Evolutionary conservation across 768 basidiomycete genomes (phyloP), one percentile per base, ranked within the genome.

Genomic region (Naganishia kalamii): DNA sequence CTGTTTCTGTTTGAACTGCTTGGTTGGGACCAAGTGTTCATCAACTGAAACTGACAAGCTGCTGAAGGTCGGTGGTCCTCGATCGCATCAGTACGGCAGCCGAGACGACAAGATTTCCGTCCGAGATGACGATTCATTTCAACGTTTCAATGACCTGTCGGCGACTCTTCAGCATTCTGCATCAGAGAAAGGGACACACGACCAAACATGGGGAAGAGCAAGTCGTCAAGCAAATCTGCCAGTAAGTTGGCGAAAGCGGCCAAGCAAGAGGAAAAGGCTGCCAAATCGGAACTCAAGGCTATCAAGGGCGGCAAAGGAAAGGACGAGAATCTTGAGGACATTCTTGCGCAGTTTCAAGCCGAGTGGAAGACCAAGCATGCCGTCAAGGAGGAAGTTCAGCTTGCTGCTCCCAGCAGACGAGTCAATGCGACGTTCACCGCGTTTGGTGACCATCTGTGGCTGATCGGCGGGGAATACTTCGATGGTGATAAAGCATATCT

Each of bases 331-430:
- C 81, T 94, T 5, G 89, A 94, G 72, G 84, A 82, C 2, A 90
- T 93, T 65, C 82, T 93, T 33, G 90, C 89, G 71, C 84, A 85
- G 82, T 74, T 74, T 52, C 61, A 72, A 72, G 82, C 84, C 75
- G 88, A 92, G 76, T 91, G 89, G 89, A 89, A 92, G 72, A 83
- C 83, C 68, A 63, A 57, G 35, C 88, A 91, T 72, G 85, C 82
- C 2, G 88, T 90, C n/a, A 89, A 87, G 0, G 90, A 93, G 75
- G 90, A 92, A 75, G 80, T 88, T 1, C 88, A 87, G 0, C 84
- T 87, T 71, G 88, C 88, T 0, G 89, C 91, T 15, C 91, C 91
- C 0, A 87, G 86, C 52, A 81, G 88, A 52, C 83, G 92, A 44
- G 90, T 90, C 0, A 92, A 89, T 68, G 90, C 90, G 1, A 88